Conservation (phyloP, 257 asterid species). For the Petunia axillaris region DNA sequence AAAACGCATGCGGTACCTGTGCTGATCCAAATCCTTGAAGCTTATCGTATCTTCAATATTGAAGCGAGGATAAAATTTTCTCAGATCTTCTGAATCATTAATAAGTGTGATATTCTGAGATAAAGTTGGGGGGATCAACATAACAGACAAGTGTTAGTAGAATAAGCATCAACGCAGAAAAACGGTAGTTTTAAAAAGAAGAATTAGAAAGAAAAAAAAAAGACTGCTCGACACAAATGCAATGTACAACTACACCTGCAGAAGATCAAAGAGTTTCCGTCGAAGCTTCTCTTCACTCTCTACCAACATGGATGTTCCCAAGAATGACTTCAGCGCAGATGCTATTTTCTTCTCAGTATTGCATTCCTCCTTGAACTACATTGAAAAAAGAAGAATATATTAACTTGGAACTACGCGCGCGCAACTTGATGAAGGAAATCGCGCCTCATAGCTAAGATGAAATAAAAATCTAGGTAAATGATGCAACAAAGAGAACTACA, state of each 20-base stretch:
- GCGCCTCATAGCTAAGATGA: neutral
- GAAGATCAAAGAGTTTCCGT: slow-evolving; percentile 74
- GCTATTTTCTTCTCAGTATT: slow-evolving; percentile 84
- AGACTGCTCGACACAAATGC: slow-evolving; percentile 1
- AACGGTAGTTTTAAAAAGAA: neutral
- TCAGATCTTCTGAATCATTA: slow-evolving; percentile 84
- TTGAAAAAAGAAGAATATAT: slow-evolving; percentile 18
- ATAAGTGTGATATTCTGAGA: slow-evolving; percentile 83
- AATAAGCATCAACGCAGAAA: slow-evolving; percentile 10
- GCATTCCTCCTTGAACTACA: slow-evolving; percentile 93
- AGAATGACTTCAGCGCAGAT: slow-evolving; percentile 68
- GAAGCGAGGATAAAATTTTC: slow-evolving; percentile 85
- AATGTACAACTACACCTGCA: slow-evolving; percentile 60
- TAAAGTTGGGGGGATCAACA: slow-evolving; percentile 25
- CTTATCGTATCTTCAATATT: slow-evolving; percentile 87
- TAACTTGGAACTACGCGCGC: neutral
- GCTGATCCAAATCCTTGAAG: slow-evolving; percentile 69
- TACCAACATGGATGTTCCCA: slow-evolving; percentile 59
- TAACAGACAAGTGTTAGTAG: neutral
- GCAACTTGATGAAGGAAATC: neutral
- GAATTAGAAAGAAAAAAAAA: neutral
- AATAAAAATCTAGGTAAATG: slow-evolving; percentile 7
- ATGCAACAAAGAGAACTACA: slow-evolving; percentile 22
- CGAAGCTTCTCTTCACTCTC: slow-evolving; percentile 76
- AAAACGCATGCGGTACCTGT: slow-evolving; percentile 52